Evolutionary conservation across 495 filamentous ascomycete species (phyloP).

Genomic region (Penicillium paxilli): DNA sequence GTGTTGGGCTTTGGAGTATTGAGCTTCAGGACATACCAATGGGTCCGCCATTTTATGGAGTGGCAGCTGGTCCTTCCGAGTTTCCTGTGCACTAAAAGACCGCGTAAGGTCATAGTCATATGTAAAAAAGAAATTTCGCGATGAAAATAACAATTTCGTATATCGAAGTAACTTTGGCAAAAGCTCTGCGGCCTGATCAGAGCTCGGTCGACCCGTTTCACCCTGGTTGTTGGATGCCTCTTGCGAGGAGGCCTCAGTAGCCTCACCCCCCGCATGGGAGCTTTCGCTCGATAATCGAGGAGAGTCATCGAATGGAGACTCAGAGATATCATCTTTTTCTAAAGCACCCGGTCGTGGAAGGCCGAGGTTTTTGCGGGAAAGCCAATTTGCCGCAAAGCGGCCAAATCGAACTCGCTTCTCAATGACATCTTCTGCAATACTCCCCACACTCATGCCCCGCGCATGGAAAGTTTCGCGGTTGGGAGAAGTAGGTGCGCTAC

Average conservation of each 20-base stretch:
- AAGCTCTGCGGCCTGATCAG: constrained; percentile 45
- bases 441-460: constrained; percentile 43
- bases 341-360: constrained; percentile 34
- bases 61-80: constrained; percentile 47
- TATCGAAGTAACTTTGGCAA: constrained; percentile 83
- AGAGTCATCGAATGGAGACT: constrained; percentile 24
- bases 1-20: constrained; percentile 15
- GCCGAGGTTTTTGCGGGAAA: constrained; percentile 78
- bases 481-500: constrained; percentile 33
- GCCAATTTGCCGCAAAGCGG: constrained; percentile 85
- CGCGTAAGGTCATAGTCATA: constrained; percentile 91
- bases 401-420: constrained; percentile 76
- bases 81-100: constrained; percentile 51
- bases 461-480: constrained; percentile 19
- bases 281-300: constrained; percentile 11
- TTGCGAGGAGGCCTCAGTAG: constrained; percentile 14
- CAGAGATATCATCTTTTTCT: constrained; percentile 23
- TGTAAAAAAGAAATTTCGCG: constrained; percentile 84
- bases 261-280: not conserved
- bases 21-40: constrained; percentile 43
- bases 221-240: constrained; percentile 32
- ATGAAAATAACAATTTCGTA: constrained; percentile 76
- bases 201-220: constrained; percentile 27
- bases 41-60: constrained; percentile 74
- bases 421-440: constrained; percentile 82